A percentile compares a stretch with the other conserved stretches of the same genome.
Evolutionary conservation across 2,329 filamentous ascomycete genomes (phyloP).

Genomic region (Xylariales sp.): DNA sequence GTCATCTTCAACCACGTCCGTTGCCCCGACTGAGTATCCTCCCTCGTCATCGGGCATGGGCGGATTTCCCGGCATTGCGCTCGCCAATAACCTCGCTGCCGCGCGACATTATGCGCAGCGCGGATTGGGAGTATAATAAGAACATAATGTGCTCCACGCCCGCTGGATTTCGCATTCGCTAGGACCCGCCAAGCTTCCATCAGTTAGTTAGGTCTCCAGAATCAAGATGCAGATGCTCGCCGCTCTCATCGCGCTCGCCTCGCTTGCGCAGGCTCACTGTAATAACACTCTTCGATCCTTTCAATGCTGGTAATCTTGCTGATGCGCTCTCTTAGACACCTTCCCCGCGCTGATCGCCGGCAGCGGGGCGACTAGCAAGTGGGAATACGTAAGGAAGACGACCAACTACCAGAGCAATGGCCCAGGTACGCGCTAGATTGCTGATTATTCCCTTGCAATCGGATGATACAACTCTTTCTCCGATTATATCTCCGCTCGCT

Average conservation of each 20-base stretch:
- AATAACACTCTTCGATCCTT: constrained; percentile 29
- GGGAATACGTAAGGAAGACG: constrained; percentile 61
- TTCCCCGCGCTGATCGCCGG: constrained; percentile 55
- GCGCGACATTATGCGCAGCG: not conserved
- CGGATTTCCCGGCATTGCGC: constrained; percentile 18
- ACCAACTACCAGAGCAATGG: constrained; percentile 63
- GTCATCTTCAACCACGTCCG: constrained; percentile 16
- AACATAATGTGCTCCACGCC: not conserved
- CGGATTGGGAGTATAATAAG: constrained; percentile 9
- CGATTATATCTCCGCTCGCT: not conserved
- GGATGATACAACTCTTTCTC: not conserved
- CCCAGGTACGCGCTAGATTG: constrained; percentile 46
- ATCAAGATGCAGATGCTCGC: constrained; percentile 46
- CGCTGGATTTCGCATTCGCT: constrained; percentile 16
- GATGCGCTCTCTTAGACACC: constrained; percentile 50
- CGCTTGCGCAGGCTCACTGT: constrained; percentile 55
- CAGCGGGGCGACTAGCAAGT: constrained; percentile 53
- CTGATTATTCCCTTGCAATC: not conserved
- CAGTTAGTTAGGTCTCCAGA: constrained; percentile 15
- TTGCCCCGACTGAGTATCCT: constrained; percentile 13
- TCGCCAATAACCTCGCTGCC: not conserved
- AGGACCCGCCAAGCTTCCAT: not conserved
- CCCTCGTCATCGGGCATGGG: constrained; percentile 34
- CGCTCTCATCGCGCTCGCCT: constrained; percentile 44
- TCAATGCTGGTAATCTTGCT: not conserved